Evolutionary conservation across 1,284 basidiomycete genomes (phyloP).

Genomic region (Hymenochaete sp.): DNA sequence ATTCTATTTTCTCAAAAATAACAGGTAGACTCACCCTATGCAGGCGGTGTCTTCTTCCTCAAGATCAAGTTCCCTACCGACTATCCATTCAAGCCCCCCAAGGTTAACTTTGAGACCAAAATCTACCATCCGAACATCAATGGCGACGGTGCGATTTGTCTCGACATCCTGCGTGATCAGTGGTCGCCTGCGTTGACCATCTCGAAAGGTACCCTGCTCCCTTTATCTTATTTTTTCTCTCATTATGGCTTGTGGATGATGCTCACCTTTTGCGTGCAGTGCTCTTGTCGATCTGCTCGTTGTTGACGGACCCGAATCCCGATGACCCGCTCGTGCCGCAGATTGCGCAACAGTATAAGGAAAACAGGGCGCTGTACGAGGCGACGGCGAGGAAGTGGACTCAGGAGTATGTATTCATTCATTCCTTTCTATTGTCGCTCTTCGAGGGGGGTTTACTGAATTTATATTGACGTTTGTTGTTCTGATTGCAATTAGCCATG

Average conservation of each 20-base stretch:
- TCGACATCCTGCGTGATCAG: conserved; percentile 95
- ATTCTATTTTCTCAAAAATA: conserved; percentile 2
- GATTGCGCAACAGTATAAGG: conserved; percentile 91
- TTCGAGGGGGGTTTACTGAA: too few relatives aligned
- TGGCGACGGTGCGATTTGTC: conserved; percentile 95
- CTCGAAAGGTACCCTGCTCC: conserved; percentile 72
- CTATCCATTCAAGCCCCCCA: conserved; percentile 99
- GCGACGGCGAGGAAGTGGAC: conserved; percentile 96
- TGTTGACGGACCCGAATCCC: conserved; percentile 95
- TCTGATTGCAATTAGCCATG: too few relatives aligned
- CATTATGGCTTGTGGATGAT: not conserved
- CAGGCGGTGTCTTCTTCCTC: conserved; percentile 95
- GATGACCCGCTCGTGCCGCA: conserved; percentile 85
- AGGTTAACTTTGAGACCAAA: conserved; percentile 98
- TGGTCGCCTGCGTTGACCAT: conserved; percentile 99
- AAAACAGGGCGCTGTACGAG: conserved; percentile 87
- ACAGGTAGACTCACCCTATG: conserved; percentile 89
- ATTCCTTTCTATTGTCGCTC: too few relatives aligned
- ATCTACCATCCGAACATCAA: conserved; percentile 98
- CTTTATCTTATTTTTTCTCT: not conserved
- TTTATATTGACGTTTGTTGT: too few relatives aligned
- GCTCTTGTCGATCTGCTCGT: conserved; percentile 89
- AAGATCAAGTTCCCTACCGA: conserved; percentile 90
- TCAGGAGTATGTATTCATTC: conserved; percentile 91
- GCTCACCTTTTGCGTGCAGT: conserved; percentile 41